Evolutionary conservation across 31 red algal genomes (phyloP).

Genomic region (Bonnemaisonia californica): DNA sequence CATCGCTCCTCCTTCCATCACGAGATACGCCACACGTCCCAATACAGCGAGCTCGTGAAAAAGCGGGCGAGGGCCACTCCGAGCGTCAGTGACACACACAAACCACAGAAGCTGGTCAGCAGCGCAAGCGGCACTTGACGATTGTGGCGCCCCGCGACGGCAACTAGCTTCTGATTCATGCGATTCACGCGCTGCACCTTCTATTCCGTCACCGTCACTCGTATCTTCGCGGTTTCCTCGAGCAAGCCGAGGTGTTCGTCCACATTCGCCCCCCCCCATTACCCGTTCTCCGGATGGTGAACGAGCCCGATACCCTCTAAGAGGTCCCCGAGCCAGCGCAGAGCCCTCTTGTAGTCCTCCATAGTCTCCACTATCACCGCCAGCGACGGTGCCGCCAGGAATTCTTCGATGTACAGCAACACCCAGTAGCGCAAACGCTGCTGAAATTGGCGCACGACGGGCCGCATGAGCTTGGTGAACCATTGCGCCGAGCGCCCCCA

Average conservation of each 20-base stretch:
- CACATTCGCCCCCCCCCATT: background rate
- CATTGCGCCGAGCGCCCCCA: constrained; percentile 13
- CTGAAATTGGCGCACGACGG: constrained; percentile 13
- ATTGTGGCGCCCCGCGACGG: background rate
- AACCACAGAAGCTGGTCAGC: constrained; percentile 1
- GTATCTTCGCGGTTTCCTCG: constrained; percentile 14
- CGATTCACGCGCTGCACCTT: constrained; percentile 8
- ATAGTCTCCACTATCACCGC: background rate
- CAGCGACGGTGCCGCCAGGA: constrained; percentile 7
- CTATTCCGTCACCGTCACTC: background rate
- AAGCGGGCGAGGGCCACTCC: constrained; percentile 23
- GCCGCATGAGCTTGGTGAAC: constrained; percentile 19
- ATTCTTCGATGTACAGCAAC: constrained; percentile 22
- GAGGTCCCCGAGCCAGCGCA: background rate
- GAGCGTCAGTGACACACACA: constrained; percentile 15
- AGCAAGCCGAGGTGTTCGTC: constrained; percentile 23
- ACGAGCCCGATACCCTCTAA: constrained; percentile 12
- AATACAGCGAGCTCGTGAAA: constrained; percentile 29
- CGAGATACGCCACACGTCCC: background rate
- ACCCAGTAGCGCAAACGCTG: constrained; percentile 3
- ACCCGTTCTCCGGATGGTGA: constrained; percentile 5
- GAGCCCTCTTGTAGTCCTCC: background rate
- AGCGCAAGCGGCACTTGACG: background rate
- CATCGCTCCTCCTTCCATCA: constrained; percentile 2
- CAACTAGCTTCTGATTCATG: background rate